Conservation (phyloP, 345 rosid species). For the Eutrema heterophyllum region DNA sequence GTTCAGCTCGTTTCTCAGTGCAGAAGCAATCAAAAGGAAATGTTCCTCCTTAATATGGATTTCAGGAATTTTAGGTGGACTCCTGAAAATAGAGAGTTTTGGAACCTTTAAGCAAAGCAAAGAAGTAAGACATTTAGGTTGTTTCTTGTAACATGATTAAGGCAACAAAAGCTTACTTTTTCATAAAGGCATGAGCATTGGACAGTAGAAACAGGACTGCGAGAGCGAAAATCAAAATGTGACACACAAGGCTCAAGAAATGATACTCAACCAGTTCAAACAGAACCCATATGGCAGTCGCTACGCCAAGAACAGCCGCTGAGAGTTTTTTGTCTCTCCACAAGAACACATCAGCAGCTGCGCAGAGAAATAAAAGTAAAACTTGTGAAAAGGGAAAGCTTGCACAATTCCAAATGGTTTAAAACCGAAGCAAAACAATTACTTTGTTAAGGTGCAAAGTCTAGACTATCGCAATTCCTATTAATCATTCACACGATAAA, state of each 20-base stretch:
- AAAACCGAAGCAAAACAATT: neutral
- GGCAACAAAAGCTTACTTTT: slow-evolving; percentile 44
- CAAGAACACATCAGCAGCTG: slow-evolving; percentile 86
- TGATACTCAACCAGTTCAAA: slow-evolving; percentile 72
- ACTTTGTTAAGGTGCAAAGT: too few species aligned
- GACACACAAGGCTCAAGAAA: slow-evolving; percentile 65
- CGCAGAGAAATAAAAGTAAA: neutral
- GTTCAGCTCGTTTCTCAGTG: slow-evolving; percentile 52
- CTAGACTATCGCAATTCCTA: neutral
- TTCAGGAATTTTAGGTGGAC: slow-evolving; percentile 62
- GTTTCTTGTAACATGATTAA: neutral
- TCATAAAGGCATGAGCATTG: slow-evolving; percentile 54
- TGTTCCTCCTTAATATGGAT: slow-evolving; percentile 62
- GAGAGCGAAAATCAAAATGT: slow-evolving; percentile 50
- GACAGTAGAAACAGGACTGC: slow-evolving; percentile 60
- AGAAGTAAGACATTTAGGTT: neutral
- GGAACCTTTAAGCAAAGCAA: neutral
- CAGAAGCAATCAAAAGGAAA: slow-evolving; percentile 53
- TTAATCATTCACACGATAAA: neutral
- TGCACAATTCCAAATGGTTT: neutral
- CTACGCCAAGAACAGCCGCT: slow-evolving; percentile 54
- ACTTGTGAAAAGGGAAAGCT: neutral
- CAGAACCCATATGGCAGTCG: slow-evolving; percentile 67
- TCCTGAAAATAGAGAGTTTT: slow-evolving; percentile 24
- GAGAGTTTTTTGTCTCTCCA: slow-evolving; percentile 87